Evolutionary conservation across 345 rosid genomes (phyloP).

Genomic region (Barbarea vulgaris): DNA sequence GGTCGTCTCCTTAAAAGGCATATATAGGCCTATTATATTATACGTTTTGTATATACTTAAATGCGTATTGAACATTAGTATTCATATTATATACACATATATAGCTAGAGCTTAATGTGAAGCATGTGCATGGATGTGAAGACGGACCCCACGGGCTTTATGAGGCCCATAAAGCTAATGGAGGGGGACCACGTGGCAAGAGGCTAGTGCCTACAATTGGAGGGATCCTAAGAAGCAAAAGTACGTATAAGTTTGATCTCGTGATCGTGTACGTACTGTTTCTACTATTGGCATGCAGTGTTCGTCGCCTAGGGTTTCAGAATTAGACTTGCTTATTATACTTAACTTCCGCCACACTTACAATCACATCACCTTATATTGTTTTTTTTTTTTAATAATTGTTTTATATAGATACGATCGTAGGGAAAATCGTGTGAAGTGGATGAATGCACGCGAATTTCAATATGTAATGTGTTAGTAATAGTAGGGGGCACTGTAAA

Average conservation of each 20-base stretch:
- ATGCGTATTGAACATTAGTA: constrained; percentile 19
- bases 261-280: constrained; percentile 46
- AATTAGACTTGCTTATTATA: constrained; percentile 34
- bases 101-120: constrained; percentile 38
- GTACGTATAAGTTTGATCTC: constrained; percentile 41
- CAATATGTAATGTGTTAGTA: background rate
- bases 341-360: constrained; percentile 24
- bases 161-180: constrained; percentile 41
- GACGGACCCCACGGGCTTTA: constrained; percentile 31
- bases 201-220: constrained; percentile 36
- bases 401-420: constrained; percentile 7
- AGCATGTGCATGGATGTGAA: constrained; percentile 44
- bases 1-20: constrained; percentile 33
- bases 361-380: constrained; percentile 24
- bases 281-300: constrained; percentile 45
- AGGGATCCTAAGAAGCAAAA: constrained; percentile 44
- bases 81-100: constrained; percentile 15
- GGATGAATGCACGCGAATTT: constrained; percentile 9
- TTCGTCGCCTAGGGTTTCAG: constrained; percentile 43
- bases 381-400: no score
- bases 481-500: background rate
- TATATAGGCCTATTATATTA: constrained; percentile 35
- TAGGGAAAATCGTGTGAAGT: constrained; percentile 5
- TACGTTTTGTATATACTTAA: constrained; percentile 27
- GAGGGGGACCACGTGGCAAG: constrained; percentile 42